Evolutionary conservation across 2,329 filamentous ascomycete genomes (phyloP).

Genomic region (Colletotrichum sp.): DNA sequence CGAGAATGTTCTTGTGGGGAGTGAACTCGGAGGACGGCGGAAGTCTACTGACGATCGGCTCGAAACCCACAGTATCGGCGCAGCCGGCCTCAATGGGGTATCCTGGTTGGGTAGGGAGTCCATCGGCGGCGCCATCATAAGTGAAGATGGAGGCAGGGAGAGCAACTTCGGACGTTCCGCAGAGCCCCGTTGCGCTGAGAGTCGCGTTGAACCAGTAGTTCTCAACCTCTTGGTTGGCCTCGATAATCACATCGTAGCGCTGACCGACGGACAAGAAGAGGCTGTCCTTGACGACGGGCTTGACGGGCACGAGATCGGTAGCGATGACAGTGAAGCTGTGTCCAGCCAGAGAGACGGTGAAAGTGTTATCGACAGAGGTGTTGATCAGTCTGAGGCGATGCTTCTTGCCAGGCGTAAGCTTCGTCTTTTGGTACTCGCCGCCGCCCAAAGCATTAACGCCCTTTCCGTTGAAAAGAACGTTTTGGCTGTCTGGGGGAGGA

Average conservation of each 20-base stretch:
- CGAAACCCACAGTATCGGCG: slow-evolving; percentile 24
- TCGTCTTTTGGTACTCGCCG: slow-evolving; percentile 34
- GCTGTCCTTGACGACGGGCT: slow-evolving; percentile 51
- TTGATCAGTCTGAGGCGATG: slow-evolving; percentile 58
- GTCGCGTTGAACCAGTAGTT: slow-evolving; percentile 51
- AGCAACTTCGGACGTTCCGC: slow-evolving; percentile 32
- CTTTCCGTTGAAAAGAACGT: slow-evolving; percentile 50
- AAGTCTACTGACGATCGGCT: slow-evolving; percentile 27
- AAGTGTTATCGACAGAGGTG: slow-evolving; percentile 52
- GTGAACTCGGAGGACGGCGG: slow-evolving; percentile 29
- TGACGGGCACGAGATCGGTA: slow-evolving; percentile 58
- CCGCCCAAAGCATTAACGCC: slow-evolving; percentile 33
- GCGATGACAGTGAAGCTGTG: slow-evolving; percentile 59
- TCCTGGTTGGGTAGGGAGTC: slow-evolving; percentile 33
- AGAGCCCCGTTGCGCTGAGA: slow-evolving; percentile 28
- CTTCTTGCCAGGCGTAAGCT: slow-evolving; percentile 46
- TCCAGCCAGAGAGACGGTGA: slow-evolving; percentile 55
- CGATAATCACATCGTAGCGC: slow-evolving; percentile 46
- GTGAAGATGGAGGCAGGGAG: slow-evolving; percentile 40
- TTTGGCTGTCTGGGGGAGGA: slow-evolving; percentile 33
- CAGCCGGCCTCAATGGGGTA: slow-evolving; percentile 22
- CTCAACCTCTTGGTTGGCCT: slow-evolving; percentile 33
- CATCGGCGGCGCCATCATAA: slow-evolving; percentile 37
- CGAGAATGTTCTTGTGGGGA: slow-evolving; percentile 24
- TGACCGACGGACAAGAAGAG: slow-evolving; percentile 56